These are phyloP conservation scores for Trichoderma gamsii DNA, from an alignment of 495 filamentous ascomycete species.

Conservation along the genomic window DNA sequence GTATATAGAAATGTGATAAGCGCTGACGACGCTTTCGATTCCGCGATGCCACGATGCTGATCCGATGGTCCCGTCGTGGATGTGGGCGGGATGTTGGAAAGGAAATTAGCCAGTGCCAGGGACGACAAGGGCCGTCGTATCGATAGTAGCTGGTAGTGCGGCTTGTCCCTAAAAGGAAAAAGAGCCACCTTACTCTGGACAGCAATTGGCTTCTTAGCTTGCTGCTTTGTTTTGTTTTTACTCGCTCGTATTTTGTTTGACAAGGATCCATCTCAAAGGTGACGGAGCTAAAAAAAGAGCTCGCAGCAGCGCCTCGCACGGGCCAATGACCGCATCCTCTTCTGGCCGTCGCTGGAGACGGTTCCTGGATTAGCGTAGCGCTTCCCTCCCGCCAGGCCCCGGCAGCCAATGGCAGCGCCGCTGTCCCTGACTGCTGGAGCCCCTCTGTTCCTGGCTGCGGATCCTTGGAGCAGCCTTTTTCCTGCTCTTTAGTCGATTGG, in stretches of 20 bases:
- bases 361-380: conserved; percentile 14
- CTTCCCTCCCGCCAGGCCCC: not conserved
- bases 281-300: not conserved
- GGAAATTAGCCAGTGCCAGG: not conserved
- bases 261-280: not conserved
- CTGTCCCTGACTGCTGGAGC: not conserved
- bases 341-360: not conserved
- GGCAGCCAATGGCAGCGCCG: conserved; percentile 8
- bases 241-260: too few species aligned
- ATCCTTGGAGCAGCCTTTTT: not conserved
- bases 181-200: too few species aligned
- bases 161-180: too few species aligned
- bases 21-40: not conserved
- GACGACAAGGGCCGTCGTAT: not conserved
- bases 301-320: not conserved
- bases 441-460: conserved; percentile 3
- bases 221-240: too few species aligned
- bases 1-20: not conserved
- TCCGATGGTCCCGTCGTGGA: not conserved
- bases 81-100: not conserved
- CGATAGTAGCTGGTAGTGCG: not conserved
- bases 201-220: too few species aligned
- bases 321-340: conserved; percentile 9
- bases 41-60: not conserved
- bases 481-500: not conserved